phyloP scores from a whole-genome alignment of 345 rosid genomes.

The Linum tenue region DNA sequence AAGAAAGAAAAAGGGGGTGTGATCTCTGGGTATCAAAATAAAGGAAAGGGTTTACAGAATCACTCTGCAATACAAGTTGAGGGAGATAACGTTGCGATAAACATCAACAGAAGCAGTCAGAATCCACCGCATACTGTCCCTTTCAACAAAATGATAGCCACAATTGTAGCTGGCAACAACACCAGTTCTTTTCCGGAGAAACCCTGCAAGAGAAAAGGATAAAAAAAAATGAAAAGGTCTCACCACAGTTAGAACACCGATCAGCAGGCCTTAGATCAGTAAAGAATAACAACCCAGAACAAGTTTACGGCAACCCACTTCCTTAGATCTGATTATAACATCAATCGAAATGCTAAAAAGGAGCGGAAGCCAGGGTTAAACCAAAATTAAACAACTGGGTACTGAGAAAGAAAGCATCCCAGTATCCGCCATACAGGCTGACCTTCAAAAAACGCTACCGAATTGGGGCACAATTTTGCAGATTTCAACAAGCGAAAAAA shows the following conservation, averaged over 20 bases:
- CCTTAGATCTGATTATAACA: background rate
- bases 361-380: too few species aligned
- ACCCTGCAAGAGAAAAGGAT: slow-evolving; percentile 23
- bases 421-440: background rate
- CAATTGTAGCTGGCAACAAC: slow-evolving; percentile 13
- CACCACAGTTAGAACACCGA: too few species aligned
- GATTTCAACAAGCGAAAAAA: background rate
- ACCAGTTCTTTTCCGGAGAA: background rate
- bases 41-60: slow-evolving; percentile 41
- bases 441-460: too few species aligned
- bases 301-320: background rate
- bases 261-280: slow-evolving; percentile 8
- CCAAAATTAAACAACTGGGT: too few species aligned
- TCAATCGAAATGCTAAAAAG: too few species aligned
- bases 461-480: background rate
- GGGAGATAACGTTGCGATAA: slow-evolving; percentile 44
- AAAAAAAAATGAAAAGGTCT: background rate
- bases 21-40: too few species aligned
- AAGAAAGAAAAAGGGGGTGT: background rate
- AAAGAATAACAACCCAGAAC: slow-evolving; percentile 12
- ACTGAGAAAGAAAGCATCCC: background rate
- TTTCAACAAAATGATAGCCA: slow-evolving; percentile 20
- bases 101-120: slow-evolving; percentile 50
- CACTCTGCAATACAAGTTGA: slow-evolving; percentile 64
- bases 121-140: slow-evolving; percentile 68